Base-by-base conservation (phyloP, 1,284 basidiomycete genomes). In the Takashimella tepidaria region DNA sequence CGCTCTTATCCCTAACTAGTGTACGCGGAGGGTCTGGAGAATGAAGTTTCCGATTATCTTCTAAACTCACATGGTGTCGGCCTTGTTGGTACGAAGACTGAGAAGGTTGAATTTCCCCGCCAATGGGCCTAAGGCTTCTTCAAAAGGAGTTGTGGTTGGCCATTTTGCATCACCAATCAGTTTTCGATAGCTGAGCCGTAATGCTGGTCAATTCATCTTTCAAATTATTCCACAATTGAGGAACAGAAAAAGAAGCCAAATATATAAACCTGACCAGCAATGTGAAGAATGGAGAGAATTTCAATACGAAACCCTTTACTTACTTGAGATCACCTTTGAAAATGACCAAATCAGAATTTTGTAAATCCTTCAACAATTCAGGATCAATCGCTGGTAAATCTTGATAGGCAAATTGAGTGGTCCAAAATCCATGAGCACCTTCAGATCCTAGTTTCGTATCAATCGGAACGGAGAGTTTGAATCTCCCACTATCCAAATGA, bases 311-410 rank as follows among this genome's bases (percentile, higher is more conserved):
- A 31, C 49, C n/a, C 41, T 45, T 23, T 6, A 76, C 82, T 73
- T 56, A 89, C 85, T 93, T 93, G 45, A 96, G 77, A 78, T 96
- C 92, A 16, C 93, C 93, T 80, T 98, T 98, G 80, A 98, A 96
- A 54, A 98, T 83, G 4, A 97, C 92, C 12, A 98, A 77, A 11
- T 81, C 82, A 56, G 88, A 87, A 41, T 78, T 78, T 50, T 79
- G 77, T 49, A 98, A 73, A 51, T 80, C 78, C 1, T 75, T 64
- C 66, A 84, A 82, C 8, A 95, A 74, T 21, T 76, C 77, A 0
- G 82, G 82, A 2, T 85, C 86, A 19, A 78, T 76, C 5, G 73
- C 74, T 44, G 83, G 78, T 81, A 95, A 82, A 63, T 89, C 81
- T 82, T 88, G 90, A 69, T 89, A 96, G 8, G 89, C 84, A 70